Percentiles rank a stretch among this genome's conserved stretches.
Conservation (phyloP, 2,329 filamentous ascomycete genomes). For the Stromatinia cepivora region DNA sequence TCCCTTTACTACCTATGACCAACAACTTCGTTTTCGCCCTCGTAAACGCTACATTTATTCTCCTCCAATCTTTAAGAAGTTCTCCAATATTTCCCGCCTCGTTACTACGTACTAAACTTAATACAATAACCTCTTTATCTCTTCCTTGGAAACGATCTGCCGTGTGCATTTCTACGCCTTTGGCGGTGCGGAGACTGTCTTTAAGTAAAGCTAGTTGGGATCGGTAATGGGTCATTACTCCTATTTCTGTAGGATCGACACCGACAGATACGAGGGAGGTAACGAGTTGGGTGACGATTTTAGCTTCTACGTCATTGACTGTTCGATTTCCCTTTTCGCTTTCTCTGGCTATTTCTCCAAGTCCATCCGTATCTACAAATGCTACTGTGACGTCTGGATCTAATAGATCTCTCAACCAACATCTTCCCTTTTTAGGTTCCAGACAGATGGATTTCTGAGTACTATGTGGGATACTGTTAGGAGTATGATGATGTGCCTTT, state of each 20-base stretch:
- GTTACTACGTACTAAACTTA: constrained; percentile 87
- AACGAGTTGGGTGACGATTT: constrained; percentile 76
- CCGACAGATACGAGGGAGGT: constrained; percentile 74
- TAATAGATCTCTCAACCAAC: constrained; percentile 77
- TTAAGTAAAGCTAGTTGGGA: constrained; percentile 84
- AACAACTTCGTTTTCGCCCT: constrained; percentile 89
- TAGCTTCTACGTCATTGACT: constrained; percentile 82
- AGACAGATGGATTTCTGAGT: constrained; percentile 57
- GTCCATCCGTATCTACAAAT: constrained; percentile 84
- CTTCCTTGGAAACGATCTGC: constrained; percentile 95
- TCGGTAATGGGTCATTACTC: constrained; percentile 95
- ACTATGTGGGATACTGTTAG: constrained; percentile 30
- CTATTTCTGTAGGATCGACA: constrained; percentile 73
- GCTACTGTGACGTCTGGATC: constrained; percentile 71
- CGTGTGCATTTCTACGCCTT: constrained; percentile 87
- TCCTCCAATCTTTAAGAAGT: constrained; percentile 82
- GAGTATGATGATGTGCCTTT: constrained; percentile 56
- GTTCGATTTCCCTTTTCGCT: constrained; percentile 80
- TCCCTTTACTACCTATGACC: constrained; percentile 79
- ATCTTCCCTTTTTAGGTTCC: constrained; percentile 48
- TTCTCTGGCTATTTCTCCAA: constrained; percentile 66
- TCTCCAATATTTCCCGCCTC: constrained; percentile 83
- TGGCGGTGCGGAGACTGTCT: constrained; percentile 62
- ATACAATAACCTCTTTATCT: constrained; percentile 89
- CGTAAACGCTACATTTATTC: constrained; percentile 95